Conservation (phyloP, 148 eudicot species). For the Selenicereus undatus region DNA sequence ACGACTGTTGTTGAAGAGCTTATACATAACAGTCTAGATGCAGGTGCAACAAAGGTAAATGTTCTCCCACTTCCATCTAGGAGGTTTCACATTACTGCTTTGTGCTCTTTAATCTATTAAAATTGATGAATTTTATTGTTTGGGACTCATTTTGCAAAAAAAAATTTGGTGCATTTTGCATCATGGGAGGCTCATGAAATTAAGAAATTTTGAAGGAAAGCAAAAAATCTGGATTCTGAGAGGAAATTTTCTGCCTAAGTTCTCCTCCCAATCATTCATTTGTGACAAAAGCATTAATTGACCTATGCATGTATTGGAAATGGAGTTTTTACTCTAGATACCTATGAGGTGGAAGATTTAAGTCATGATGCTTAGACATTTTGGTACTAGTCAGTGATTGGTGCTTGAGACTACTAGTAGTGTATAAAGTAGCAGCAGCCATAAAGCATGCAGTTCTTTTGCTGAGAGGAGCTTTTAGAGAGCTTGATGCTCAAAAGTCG, state of each 20-base stretch:
- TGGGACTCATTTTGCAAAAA: background rate
- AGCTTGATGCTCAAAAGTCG: background rate
- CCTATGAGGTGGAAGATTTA: too few relatives aligned
- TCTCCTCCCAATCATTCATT: background rate
- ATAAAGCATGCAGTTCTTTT: background rate
- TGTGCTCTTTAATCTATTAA: background rate
- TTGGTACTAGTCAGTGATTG: background rate
- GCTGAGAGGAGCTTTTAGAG: background rate
- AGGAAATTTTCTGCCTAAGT: background rate
- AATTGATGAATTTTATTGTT: background rate
- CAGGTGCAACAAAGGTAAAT: slow-evolving; percentile 80
- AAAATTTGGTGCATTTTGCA: too few relatives aligned
- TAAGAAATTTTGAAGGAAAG: background rate
- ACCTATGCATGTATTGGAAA: too few relatives aligned
- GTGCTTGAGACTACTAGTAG: too few relatives aligned
- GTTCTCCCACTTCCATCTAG: background rate
- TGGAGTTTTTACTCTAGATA: too few relatives aligned
- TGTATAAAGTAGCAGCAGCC: too few relatives aligned
- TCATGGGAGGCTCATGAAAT: background rate
- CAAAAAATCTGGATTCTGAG: background rate
- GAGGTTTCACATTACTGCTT: background rate
- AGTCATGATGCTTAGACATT: too few relatives aligned
- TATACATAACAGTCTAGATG: slow-evolving; percentile 89
- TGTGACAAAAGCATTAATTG: too few relatives aligned
- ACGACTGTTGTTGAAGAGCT: slow-evolving; percentile 89